Conservation (phyloP, 495 filamentous ascomycete genomes). For the Hypoxylon fragiforme region DNA sequence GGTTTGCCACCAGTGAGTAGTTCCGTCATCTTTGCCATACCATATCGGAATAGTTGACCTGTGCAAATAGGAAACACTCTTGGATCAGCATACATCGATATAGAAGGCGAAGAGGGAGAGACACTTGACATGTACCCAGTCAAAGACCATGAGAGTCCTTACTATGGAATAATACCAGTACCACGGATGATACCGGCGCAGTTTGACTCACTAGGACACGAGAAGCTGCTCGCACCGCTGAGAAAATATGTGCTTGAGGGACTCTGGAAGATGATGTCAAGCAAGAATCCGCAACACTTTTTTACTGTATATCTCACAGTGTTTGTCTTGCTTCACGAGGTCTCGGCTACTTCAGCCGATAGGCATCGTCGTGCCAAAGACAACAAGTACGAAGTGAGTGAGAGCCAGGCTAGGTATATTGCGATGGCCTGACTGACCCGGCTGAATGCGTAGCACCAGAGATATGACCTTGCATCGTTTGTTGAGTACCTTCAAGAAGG, state of each 20-base stretch:
- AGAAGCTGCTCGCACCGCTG: slow-evolving; percentile 36
- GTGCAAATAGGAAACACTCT: slow-evolving; percentile 36
- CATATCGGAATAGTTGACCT: slow-evolving; percentile 4
- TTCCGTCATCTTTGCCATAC: not conserved
- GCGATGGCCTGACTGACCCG: not conserved
- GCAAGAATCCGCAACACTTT: slow-evolving; percentile 39
- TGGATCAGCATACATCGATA: slow-evolving; percentile 43
- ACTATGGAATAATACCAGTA: slow-evolving; percentile 32
- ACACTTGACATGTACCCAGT: slow-evolving; percentile 37
- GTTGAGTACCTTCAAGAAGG: slow-evolving; percentile 37
- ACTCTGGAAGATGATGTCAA: slow-evolving; percentile 39
- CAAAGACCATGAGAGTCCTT: slow-evolving; percentile 21
- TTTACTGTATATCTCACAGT: slow-evolving; percentile 46
- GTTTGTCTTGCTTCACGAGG: slow-evolving; percentile 45
- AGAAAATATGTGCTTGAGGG: slow-evolving; percentile 35
- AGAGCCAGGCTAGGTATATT: not conserved
- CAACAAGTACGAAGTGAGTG: slow-evolving; percentile 25
- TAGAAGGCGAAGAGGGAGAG: slow-evolving; percentile 41
- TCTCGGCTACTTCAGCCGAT: slow-evolving; percentile 33
- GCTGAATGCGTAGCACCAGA: not conserved
- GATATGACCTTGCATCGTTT: slow-evolving; percentile 36
- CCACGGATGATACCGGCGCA: slow-evolving; percentile 54
- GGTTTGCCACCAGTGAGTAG: slow-evolving; percentile 48
- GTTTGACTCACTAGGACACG: slow-evolving; percentile 50
- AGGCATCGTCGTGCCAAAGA: slow-evolving; percentile 37